A percentile compares a stretch with the other conserved stretches of the same genome.
Conservation (phyloP, 148 eudicot genomes). For the Cornus controversa region DNA sequence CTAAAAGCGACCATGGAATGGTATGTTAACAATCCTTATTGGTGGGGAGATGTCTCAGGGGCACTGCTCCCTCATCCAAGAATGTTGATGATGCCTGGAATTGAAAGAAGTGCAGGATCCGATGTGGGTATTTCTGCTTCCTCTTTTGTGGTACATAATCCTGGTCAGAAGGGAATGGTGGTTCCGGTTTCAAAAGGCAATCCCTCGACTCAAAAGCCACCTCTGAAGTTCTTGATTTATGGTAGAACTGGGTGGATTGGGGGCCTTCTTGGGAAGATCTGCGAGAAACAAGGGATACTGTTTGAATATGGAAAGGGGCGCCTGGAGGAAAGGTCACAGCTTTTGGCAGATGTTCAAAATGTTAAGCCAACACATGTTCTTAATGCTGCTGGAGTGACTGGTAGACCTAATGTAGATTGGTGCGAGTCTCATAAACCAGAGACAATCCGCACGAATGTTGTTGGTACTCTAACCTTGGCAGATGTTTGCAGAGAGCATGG, state of each 20-base stretch:
- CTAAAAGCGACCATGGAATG: slow-evolving; percentile 20
- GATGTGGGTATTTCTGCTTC: background rate
- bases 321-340: slow-evolving; percentile 22
- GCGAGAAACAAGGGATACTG: slow-evolving; percentile 29
- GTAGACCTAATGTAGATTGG: slow-evolving; percentile 29
- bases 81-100: slow-evolving; percentile 20
- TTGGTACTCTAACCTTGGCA: slow-evolving; percentile 26
- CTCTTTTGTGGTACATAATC: background rate
- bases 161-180: slow-evolving; percentile 11
- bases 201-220: slow-evolving; percentile 2
- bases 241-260: slow-evolving; percentile 33
- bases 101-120: slow-evolving; percentile 13
- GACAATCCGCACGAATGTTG: slow-evolving; percentile 25
- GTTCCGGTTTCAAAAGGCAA: slow-evolving; percentile 8
- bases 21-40: slow-evolving; percentile 19
- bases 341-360: slow-evolving; percentile 19
- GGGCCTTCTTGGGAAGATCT: slow-evolving; percentile 26
- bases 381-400: slow-evolving; percentile 33
- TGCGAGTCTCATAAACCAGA: slow-evolving; percentile 27
- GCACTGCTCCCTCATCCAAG: slow-evolving; percentile 25
- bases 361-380: slow-evolving; percentile 28
- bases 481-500: slow-evolving; percentile 35
- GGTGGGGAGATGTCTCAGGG: slow-evolving; percentile 30
- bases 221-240: slow-evolving; percentile 29
- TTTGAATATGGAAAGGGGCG: slow-evolving; percentile 31